Percentiles rank a stretch among this genome's conserved stretches.
These are phyloP conservation scores for Neurospora pannonica DNA, from an alignment of 495 filamentous ascomycete genomes.

Conservation along the genomic window DNA sequence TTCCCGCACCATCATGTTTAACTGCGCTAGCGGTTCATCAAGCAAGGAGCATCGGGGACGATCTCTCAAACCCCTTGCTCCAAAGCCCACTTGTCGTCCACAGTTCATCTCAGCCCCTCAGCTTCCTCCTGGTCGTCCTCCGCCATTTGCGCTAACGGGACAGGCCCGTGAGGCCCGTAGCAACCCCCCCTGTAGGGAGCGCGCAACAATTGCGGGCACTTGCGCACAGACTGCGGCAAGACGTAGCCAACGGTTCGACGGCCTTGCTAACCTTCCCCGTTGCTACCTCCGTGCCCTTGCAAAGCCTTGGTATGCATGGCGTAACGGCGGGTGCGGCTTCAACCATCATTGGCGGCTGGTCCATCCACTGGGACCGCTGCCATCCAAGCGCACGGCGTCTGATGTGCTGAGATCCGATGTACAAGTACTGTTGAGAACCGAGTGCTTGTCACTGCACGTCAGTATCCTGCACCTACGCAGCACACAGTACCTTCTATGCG, in stretches of 20 bases:
- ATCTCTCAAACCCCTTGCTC: not conserved
- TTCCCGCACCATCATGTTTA: not conserved
- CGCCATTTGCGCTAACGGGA: not conserved
- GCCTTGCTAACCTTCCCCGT: not conserved
- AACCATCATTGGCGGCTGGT: not conserved
- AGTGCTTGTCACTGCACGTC: not conserved
- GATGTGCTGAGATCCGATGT: not conserved
- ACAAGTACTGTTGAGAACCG: not conserved
- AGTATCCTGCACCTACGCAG: not conserved
- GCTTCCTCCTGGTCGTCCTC: not conserved
- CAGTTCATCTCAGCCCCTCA: not conserved
- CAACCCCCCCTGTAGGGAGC: not conserved
- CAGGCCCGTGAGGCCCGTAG: not conserved
- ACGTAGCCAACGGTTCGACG: not conserved
- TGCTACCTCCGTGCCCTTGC: not conserved
- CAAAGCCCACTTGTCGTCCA: not conserved
- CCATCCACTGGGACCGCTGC: not conserved
- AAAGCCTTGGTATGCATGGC: conserved; percentile 2
- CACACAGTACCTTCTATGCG: conserved; percentile 19
- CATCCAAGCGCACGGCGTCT: not conserved
- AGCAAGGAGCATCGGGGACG: not conserved
- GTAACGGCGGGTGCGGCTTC: conserved; percentile 9
- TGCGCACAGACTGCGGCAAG: not conserved
- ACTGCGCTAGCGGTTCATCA: not conserved
- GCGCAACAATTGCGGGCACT: conserved; percentile 8